Base-by-base conservation (phyloP, 371 early-diverging fungal species). In the Actinomortierella wolfii region DNA sequence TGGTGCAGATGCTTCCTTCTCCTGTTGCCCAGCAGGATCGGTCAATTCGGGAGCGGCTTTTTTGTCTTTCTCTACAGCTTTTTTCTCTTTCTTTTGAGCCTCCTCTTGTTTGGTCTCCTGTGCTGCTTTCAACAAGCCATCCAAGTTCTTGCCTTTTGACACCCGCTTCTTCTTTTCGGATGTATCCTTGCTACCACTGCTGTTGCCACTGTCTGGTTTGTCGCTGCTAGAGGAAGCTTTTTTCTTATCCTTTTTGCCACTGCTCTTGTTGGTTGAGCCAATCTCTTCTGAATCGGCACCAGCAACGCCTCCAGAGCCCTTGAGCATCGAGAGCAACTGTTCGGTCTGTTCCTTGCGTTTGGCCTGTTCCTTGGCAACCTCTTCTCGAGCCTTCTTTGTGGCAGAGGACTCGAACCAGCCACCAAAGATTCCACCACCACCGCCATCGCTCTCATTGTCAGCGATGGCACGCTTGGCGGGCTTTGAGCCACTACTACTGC, bases 121-220 rank as follows among this genome's bases (percentile, higher is more conserved):
- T 8, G 50, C 48, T 0, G 24, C 60, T 2, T 25, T 17, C 46
- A 60, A 29, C 23, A 61, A 21, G 21, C 20, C 50, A 14, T 54
- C 54, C 0, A 54, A 26, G 34, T 28, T 46, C 17, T 62, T 62
- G 21, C 62, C 51, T 44, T 62, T 61, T 54, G 61, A 55, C 13
- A 53, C 14, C 21, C 26, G 28, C 26, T 34, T 46, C 45, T 40
- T 50, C 41, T 40, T 29, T 17, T 34, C 34, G 11, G 34, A 34
- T 11, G 34, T 11, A 34, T 34, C 34, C 11, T 34, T 34, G 34
- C 34, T 34, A 11, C 11, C 11, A 34, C 34, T 34, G 34, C 34
- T 34, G 34, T 11, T 34, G 34, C 34, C 11, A 11, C 34, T 34
- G 34, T 11, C 11, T 4, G 34, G 4, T 34, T 34, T 34, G 34